Base-by-base conservation (phyloP, 805 yeast species). In the Candida loeiensis region DNA sequence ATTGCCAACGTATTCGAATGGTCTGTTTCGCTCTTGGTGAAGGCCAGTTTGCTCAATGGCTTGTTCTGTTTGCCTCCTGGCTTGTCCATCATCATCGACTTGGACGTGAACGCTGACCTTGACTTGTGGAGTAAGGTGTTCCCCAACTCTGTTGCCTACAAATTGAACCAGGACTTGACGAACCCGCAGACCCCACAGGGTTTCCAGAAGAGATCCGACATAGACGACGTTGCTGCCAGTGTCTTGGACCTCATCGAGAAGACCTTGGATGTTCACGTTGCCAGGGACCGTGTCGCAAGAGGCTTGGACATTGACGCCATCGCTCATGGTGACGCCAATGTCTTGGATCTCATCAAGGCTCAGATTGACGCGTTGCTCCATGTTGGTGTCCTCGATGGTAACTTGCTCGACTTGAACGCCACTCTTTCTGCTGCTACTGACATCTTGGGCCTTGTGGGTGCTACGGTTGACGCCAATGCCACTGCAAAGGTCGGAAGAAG, bases 21-120 rank as follows among this genome's bases (percentile, higher is more conserved):
- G 52, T 25, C 46, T 12, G 40, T 51, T 21, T 37, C 50, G 12
- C 47, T 54, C 13, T 37, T 48, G 28, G 46, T 53, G 19, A 32
- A 41, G 17, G 54, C 53, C 25, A 15, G 37, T 8, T 11, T 40
- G 14, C 40, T 46, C 36, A 37, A 39, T 20, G 47, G 40, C 11
- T 43, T 34, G 36, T 48, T 28, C 44, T 48, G 53, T 35, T 46
- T 53, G 32, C 55, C 55, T 21, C 37, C 39, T 12, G 37, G 33
- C 36, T 48, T 53, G 32, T 37, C 47, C 27, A 50, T 50, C 33
- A 46, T 41, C 28, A 45, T 43, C 37, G 45, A 48, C 33, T 47
- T 46, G 30, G 38, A 46, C 34, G 34, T 25, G 20, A 24, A 15
- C 11, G 37, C 36, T 19, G 28, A 31, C 38, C 36, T 41, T 18